Evolutionary conservation across 2,329 filamentous ascomycete species (phyloP).

Genomic region (Aspergillus quadrilineatus): DNA sequence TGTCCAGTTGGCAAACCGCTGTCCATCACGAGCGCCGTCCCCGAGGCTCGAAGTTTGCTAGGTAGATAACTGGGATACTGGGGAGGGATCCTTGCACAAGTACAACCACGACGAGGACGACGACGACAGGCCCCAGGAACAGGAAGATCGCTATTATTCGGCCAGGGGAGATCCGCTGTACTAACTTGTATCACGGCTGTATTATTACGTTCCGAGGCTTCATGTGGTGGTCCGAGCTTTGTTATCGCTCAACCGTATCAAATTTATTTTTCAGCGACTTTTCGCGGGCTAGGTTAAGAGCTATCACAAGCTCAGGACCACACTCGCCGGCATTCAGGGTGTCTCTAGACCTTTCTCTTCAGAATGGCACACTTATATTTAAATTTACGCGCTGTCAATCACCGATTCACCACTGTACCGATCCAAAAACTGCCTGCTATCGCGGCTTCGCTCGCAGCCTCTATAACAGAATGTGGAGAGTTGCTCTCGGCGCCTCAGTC

Average conservation of each 20-base stretch:
- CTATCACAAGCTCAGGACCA: neutral
- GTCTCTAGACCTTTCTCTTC: neutral
- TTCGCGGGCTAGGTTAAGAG: neutral
- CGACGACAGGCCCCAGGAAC: slow-evolving; percentile 3
- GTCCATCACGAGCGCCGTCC: slow-evolving; percentile 21
- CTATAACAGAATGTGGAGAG: slow-evolving; percentile 54
- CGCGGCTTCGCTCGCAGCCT: slow-evolving; percentile 64
- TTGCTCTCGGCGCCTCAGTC: slow-evolving; percentile 62
- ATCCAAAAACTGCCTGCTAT: slow-evolving; percentile 72
- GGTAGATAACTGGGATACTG: neutral
- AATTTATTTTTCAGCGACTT: neutral
- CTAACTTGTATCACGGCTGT: slow-evolving; percentile 15
- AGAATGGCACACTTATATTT: slow-evolving; percentile 36
- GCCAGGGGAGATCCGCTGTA: slow-evolving; percentile 21
- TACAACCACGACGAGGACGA: slow-evolving; percentile 1
- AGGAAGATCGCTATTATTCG: slow-evolving; percentile 23
- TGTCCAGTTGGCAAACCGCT: slow-evolving; percentile 9
- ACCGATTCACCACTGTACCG: slow-evolving; percentile 66
- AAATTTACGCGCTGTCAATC: slow-evolving; percentile 44
- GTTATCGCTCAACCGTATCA: neutral
- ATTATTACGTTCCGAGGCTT: slow-evolving; percentile 28
- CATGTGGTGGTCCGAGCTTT: slow-evolving; percentile 34
- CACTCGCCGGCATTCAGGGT: neutral
- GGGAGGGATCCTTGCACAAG: slow-evolving; percentile 11
- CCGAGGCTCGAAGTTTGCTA: slow-evolving; percentile 19